Evolutionary conservation across 371 early-diverging fungal species (phyloP).

Genomic region (Rhizopus arrhizus): DNA sequence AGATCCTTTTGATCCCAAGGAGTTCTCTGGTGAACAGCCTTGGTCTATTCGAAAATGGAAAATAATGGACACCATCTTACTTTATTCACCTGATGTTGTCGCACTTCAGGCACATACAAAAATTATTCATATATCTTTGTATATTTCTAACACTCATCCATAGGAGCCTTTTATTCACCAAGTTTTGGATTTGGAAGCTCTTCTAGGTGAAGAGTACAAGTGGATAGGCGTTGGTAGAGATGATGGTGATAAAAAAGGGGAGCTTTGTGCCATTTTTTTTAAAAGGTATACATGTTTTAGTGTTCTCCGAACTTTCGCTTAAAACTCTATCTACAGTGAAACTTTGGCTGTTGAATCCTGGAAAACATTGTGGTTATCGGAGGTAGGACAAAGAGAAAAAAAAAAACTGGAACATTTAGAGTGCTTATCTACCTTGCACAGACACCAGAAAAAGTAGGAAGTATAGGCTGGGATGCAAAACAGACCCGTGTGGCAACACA

Average conservation of each 20-base stretch:
- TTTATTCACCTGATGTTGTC: slow-evolving; percentile 49
- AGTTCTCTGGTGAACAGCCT: slow-evolving; percentile 41
- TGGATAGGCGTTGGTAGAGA: slow-evolving; percentile 55
- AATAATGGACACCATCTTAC: slow-evolving; percentile 46
- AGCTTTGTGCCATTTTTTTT: slow-evolving; percentile 49
- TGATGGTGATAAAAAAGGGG: slow-evolving; percentile 53
- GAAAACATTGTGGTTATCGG: slow-evolving; percentile 50
- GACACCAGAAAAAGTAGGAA: slow-evolving; percentile 42
- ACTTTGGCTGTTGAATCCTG: slow-evolving; percentile 28
- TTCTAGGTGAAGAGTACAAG: slow-evolving; percentile 47
- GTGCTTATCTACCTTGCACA: slow-evolving; percentile 4
- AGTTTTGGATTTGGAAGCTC: slow-evolving; percentile 47
- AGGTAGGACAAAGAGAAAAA: slow-evolving; percentile 27
- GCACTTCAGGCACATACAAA: slow-evolving; percentile 42
- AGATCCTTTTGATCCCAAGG: slow-evolving; percentile 13
- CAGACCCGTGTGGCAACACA: slow-evolving; percentile 44
- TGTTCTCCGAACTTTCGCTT: background rate
- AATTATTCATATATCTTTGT: background rate
- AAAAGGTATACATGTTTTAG: slow-evolving; percentile 30
- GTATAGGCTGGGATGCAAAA: slow-evolving; percentile 47
- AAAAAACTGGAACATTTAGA: too few relatives aligned
- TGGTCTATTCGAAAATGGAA: slow-evolving; percentile 56
- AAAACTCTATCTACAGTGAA: slow-evolving; percentile 20
- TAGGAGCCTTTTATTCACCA: slow-evolving; percentile 56
- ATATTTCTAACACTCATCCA: background rate